Conservation (phyloP, 345 rosid genomes). For the Lenwebbia sp. region DNA sequence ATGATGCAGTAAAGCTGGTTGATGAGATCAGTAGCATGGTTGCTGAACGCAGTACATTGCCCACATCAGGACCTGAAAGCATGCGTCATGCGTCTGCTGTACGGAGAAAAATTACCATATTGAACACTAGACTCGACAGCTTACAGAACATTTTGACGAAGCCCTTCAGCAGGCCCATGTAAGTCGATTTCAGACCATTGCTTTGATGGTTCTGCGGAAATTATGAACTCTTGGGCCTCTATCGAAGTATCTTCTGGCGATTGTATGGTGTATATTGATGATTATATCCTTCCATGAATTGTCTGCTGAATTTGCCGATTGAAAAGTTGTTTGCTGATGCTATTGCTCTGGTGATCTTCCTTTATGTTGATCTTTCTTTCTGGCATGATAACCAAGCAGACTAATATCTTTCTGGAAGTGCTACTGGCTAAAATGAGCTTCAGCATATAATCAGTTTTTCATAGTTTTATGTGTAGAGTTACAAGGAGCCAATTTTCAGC, state of each 20-base stretch:
- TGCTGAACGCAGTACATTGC: slow-evolving; percentile 43
- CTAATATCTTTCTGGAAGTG: not conserved
- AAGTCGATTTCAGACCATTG: slow-evolving; percentile 5
- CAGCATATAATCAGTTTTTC: not conserved
- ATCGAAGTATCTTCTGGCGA: not conserved
- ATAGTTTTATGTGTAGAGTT: not conserved
- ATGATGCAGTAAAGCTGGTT: slow-evolving; percentile 60
- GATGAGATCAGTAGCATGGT: slow-evolving; percentile 87
- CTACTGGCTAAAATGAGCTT: not conserved
- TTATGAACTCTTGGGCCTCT: not conserved
- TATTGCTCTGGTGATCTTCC: not conserved
- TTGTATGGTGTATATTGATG: not conserved
- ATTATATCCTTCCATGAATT: not conserved
- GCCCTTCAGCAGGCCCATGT: slow-evolving; percentile 72
- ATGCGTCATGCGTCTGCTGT: slow-evolving; percentile 83
- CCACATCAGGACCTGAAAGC: slow-evolving; percentile 65
- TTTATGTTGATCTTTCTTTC: not conserved
- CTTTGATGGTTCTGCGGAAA: not conserved
- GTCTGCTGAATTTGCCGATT: not conserved
- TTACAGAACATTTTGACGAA: slow-evolving; percentile 59
- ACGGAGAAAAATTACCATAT: slow-evolving; percentile 81
- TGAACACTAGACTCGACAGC: slow-evolving; percentile 75
- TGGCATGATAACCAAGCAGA: not conserved
- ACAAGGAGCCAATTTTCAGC: not conserved
- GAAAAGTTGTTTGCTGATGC: not conserved